Percentiles rank a stretch among this genome's conserved stretches.
Conservation (phyloP, 306 rosid species). For the Cicer judaicum region DNA sequence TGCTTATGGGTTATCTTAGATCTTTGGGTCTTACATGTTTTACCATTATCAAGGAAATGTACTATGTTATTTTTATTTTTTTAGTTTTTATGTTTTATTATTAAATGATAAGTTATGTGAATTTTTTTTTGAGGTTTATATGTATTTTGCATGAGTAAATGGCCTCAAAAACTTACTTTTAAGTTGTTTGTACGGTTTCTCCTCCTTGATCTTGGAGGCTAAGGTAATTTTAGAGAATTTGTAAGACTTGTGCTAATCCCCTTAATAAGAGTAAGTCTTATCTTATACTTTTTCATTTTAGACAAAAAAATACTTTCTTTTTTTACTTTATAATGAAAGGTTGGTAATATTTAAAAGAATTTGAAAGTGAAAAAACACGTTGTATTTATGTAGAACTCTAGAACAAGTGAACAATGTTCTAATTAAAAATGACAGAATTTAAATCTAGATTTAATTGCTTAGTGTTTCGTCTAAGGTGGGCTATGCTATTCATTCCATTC, state of each 20-base stretch:
- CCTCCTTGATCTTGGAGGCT: constrained; percentile 79
- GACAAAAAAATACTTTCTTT: background rate
- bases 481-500: too few relatives aligned
- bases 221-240: constrained; percentile 21
- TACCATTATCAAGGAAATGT: constrained; percentile 67
- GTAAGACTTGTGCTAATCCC: constrained; percentile 7
- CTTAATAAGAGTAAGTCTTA: constrained; percentile 7
- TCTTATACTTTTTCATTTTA: background rate
- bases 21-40: constrained; percentile 67
- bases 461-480: too few relatives aligned
- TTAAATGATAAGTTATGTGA: background rate
- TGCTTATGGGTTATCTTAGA: constrained; percentile 69
- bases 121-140: constrained; percentile 1
- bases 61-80: constrained; percentile 2
- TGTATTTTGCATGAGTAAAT: constrained; percentile 57
- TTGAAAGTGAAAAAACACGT: too few relatives aligned
- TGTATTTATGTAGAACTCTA: too few relatives aligned
- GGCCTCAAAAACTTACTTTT: constrained; percentile 66
- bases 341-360: background rate
- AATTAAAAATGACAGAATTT: too few relatives aligned
- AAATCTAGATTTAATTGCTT: too few relatives aligned
- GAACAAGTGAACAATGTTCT: too few relatives aligned
- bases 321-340: constrained; percentile 22
- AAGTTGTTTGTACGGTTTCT: constrained; percentile 62
- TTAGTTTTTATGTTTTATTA: background rate